Evolutionary conservation across 2,329 filamentous ascomycete species (phyloP).

Genomic region (Rhynchosporium graminicola): DNA sequence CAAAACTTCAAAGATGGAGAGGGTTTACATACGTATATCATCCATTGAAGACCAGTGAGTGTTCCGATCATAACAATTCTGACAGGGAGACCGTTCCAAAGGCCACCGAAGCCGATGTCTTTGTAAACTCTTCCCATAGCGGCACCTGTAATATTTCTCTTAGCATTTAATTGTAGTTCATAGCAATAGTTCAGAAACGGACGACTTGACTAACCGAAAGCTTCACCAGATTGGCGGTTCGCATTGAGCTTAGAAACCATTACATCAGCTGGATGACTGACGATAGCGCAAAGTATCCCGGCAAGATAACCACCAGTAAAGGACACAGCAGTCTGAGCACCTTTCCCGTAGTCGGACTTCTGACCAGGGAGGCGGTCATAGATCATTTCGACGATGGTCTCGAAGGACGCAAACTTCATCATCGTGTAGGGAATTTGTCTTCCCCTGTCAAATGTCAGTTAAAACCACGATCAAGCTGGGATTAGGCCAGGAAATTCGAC

Average conservation of each 20-base stretch:
- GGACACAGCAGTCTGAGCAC: slow-evolving; percentile 80
- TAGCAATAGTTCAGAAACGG: not conserved
- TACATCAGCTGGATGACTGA: slow-evolving; percentile 80
- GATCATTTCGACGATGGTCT: slow-evolving; percentile 85
- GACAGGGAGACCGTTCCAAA: slow-evolving; percentile 89
- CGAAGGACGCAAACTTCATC: slow-evolving; percentile 94
- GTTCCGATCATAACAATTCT: slow-evolving; percentile 75
- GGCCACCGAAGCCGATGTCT: slow-evolving; percentile 82
- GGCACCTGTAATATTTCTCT: slow-evolving; percentile 43
- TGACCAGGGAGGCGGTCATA: slow-evolving; percentile 73
- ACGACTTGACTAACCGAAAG: slow-evolving; percentile 51
- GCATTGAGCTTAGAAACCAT: slow-evolving; percentile 90
- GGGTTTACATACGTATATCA: slow-evolving; percentile 70
- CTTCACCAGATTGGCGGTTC: slow-evolving; percentile 73
- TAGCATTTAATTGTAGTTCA: not conserved
- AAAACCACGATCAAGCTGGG: too few relatives aligned
- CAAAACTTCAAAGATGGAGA: slow-evolving; percentile 13
- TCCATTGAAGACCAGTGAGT: slow-evolving; percentile 82
- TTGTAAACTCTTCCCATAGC: slow-evolving; percentile 81
- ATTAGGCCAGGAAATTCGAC: too few relatives aligned
- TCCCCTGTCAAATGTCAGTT: slow-evolving; percentile 48
- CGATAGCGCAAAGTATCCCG: slow-evolving; percentile 83
- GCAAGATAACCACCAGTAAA: slow-evolving; percentile 84
- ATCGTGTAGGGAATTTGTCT: slow-evolving; percentile 89
- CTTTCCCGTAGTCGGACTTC: slow-evolving; percentile 80